Evolutionary conservation across 2,329 filamentous ascomycete species (phyloP).

Genomic region (Macrophomina tecta): DNA sequence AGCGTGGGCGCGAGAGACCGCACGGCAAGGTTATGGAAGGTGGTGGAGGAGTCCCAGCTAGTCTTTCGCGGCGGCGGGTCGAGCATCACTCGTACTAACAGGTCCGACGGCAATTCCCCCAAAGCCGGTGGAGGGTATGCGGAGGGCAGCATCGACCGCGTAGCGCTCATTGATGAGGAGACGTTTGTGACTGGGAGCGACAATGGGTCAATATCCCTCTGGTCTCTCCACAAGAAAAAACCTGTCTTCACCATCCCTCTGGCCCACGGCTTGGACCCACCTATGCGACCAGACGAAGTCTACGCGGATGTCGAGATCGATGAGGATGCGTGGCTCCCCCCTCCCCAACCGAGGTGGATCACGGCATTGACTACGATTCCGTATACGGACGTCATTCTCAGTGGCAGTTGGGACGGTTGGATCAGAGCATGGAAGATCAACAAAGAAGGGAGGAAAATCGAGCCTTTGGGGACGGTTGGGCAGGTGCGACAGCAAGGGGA

Average conservation of each 20-base stretch:
- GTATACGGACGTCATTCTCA: conserved; percentile 88
- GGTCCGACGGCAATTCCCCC: conserved; percentile 36
- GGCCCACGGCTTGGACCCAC: conserved; percentile 83
- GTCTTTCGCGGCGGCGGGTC: conserved; percentile 85
- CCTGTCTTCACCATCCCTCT: conserved; percentile 78
- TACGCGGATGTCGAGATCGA: conserved; percentile 73
- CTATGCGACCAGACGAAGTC: conserved; percentile 69
- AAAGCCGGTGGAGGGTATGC: conserved; percentile 54
- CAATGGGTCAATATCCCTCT: conserved; percentile 84
- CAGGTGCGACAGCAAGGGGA: conserved; percentile 21
- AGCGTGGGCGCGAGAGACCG: conserved; percentile 90
- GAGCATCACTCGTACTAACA: conserved; percentile 42
- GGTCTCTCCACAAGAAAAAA: conserved; percentile 94
- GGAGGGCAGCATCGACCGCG: conserved; percentile 88
- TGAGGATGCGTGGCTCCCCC: conserved; percentile 49
- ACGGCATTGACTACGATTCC: conserved; percentile 86
- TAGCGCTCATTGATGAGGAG: conserved; percentile 86
- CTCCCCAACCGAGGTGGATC: conserved; percentile 79
- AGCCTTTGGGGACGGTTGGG: conserved; percentile 72
- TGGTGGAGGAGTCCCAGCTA: conserved; percentile 91
- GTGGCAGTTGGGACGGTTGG: conserved; percentile 92
- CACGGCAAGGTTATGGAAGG: conserved; percentile 93
- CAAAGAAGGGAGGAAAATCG: conserved; percentile 64
- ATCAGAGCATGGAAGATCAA: conserved; percentile 85
- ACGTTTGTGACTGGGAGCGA: conserved; percentile 94